A percentile compares a stretch with the other conserved stretches of the same genome.
phyloP scores from a whole-genome alignment of 805 yeast species.

The Isabelozyma pseudorhagii region DNA sequence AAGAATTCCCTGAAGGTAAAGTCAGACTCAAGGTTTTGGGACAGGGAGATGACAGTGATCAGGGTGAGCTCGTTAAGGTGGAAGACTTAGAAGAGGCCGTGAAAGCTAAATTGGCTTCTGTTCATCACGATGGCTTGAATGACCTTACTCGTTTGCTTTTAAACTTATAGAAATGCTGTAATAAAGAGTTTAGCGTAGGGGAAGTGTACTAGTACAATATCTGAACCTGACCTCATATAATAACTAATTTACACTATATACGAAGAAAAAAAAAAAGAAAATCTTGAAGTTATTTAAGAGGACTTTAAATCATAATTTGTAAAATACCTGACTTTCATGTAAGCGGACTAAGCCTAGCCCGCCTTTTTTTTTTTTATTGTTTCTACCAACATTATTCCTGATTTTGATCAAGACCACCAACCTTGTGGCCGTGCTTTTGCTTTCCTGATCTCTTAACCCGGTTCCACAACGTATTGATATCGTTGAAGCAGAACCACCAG shows the following conservation, averaged over 20 bases:
- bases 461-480: constrained; percentile 69
- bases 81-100: constrained; percentile 56
- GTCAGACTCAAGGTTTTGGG: constrained; percentile 87
- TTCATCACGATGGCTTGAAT: constrained; percentile 54
- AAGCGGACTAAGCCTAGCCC: no score
- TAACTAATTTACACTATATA: background rate
- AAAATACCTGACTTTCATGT: no score
- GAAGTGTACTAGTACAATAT: background rate
- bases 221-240: background rate
- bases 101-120: constrained; percentile 28
- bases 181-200: background rate
- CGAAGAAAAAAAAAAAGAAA: no score
- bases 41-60: constrained; percentile 78
- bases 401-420: constrained; percentile 7
- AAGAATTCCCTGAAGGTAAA: constrained; percentile 79
- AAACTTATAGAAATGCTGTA: constrained; percentile 37
- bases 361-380: no score
- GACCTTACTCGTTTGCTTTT: constrained; percentile 62
- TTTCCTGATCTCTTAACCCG: constrained; percentile 67
- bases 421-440: constrained; percentile 32
- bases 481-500: constrained; percentile 65
- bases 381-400: background rate
- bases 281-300: no score
- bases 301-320: no score
- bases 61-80: constrained; percentile 75